A percentile compares a stretch with the other conserved stretches of the same genome.
phyloP scores from a whole-genome alignment of 2,329 filamentous ascomycete species.

The Incumbomyces lentus region DNA sequence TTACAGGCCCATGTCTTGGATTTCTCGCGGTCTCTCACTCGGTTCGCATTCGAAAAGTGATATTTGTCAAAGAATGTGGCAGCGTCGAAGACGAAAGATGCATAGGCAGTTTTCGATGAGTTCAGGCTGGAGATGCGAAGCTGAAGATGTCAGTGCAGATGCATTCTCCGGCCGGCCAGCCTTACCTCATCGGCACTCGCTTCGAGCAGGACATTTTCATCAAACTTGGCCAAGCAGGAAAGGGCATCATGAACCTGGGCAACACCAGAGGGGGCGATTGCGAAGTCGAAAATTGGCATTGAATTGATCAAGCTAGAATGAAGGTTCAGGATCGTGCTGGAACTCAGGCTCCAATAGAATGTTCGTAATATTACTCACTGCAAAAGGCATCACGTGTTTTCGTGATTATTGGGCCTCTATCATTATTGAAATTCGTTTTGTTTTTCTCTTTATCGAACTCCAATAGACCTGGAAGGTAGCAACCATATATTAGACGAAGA shows the following conservation, averaged over 20 bases:
- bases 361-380: too few relatives aligned
- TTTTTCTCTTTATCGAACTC: too few relatives aligned
- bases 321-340: not conserved
- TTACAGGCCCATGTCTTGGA: conserved; percentile 19
- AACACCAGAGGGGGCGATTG: conserved; percentile 46
- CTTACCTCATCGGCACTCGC: conserved; percentile 47
- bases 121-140: conserved; percentile 53
- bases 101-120: conserved; percentile 53
- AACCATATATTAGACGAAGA: too few relatives aligned
- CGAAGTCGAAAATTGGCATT: conserved; percentile 39
- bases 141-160: conserved; percentile 25
- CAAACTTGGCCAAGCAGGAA: conserved; percentile 52
- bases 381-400: too few relatives aligned
- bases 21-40: conserved; percentile 4
- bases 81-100: conserved; percentile 47
- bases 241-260: conserved; percentile 49
- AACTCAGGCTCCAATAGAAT: not conserved
- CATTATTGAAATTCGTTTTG: too few relatives aligned
- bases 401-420: too few relatives aligned
- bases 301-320: too few relatives aligned
- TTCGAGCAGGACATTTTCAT: conserved; percentile 52
- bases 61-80: conserved; percentile 49
- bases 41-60: conserved; percentile 34
- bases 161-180: not conserved
- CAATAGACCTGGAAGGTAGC: too few relatives aligned